Evolutionary conservation across 2,329 filamentous ascomycete genomes (phyloP).

Genomic region (Diaporthe citrichinensis): DNA sequence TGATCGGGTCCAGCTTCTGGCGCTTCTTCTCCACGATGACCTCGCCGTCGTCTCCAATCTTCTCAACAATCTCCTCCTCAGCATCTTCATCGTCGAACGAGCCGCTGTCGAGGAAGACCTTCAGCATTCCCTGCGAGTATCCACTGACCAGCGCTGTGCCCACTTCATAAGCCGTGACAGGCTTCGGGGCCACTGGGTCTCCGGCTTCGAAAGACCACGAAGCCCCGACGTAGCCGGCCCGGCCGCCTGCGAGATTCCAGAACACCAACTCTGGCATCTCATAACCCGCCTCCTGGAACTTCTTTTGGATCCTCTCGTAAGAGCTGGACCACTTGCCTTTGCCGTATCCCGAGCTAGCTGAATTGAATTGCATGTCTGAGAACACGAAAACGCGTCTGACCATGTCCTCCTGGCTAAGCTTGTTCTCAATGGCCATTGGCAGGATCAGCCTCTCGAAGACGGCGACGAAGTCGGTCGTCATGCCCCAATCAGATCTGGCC

Average conservation of each 20-base stretch:
- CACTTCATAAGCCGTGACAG: conserved; percentile 59
- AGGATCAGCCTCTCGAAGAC: conserved; percentile 69
- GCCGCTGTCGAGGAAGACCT: conserved; percentile 67
- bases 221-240: conserved; percentile 42
- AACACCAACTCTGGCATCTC: conserved; percentile 72
- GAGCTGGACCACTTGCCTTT: conserved; percentile 57
- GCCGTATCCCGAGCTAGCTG: conserved; percentile 43
- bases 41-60: conserved; percentile 49
- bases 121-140: conserved; percentile 71
- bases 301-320: conserved; percentile 63
- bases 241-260: conserved; percentile 68
- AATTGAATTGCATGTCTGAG: conserved; percentile 72
- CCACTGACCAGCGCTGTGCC: conserved; percentile 67
- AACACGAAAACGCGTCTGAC: conserved; percentile 73
- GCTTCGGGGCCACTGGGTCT: conserved; percentile 60
- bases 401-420: conserved; percentile 69
- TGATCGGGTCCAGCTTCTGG: conserved; percentile 59
- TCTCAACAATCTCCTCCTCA: conserved; percentile 46
- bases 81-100: conserved; percentile 59
- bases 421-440: conserved; percentile 64
- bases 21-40: conserved; percentile 47
- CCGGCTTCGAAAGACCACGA: background rate
- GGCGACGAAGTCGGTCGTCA: conserved; percentile 66
- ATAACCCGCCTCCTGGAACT: conserved; percentile 65
- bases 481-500: conserved; percentile 51